phyloP scores from a whole-genome alignment of 148 eudicot species.

The Chenopodium berlandieri region DNA sequence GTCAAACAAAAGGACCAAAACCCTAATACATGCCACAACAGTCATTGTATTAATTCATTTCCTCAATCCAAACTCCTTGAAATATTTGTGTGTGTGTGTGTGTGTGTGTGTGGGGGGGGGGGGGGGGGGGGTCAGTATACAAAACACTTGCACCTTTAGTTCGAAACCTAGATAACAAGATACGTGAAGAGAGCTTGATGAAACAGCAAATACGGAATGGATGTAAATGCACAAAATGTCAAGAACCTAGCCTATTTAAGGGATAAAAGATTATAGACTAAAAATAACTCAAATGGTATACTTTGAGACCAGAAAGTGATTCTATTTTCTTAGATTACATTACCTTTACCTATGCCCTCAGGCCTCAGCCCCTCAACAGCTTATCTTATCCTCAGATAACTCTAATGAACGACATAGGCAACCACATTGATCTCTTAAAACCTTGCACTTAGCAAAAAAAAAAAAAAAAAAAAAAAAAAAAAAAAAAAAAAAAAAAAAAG shows the following conservation, averaged over 20 bases:
- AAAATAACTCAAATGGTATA: too few species aligned
- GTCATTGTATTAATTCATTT: not conserved
- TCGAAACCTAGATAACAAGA: not conserved
- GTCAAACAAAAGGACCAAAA: not conserved
- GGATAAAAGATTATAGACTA: too few species aligned
- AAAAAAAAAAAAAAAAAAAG: too few species aligned
- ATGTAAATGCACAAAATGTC: not conserved
- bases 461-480: too few species aligned
- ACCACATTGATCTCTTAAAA: not conserved
- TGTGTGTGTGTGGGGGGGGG: too few species aligned
- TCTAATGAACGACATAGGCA: too few species aligned
- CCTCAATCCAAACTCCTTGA: too few species aligned
- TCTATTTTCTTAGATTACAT: too few species aligned
- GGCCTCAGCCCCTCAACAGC: not conserved
- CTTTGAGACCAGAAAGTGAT: too few species aligned
- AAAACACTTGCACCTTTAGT: not conserved
- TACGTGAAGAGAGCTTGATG: not conserved
- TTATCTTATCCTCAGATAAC: too few species aligned
- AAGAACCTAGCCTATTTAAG: not conserved
- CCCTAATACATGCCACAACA: not conserved
- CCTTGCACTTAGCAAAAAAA: not conserved
- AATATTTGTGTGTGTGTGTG: too few species aligned
- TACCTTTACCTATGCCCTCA: not conserved
- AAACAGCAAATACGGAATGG: not conserved
- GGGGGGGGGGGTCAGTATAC: not conserved